phyloP scores from a whole-genome alignment of 2,329 filamentous ascomycete genomes.

The Trichoderma breve region DNA sequence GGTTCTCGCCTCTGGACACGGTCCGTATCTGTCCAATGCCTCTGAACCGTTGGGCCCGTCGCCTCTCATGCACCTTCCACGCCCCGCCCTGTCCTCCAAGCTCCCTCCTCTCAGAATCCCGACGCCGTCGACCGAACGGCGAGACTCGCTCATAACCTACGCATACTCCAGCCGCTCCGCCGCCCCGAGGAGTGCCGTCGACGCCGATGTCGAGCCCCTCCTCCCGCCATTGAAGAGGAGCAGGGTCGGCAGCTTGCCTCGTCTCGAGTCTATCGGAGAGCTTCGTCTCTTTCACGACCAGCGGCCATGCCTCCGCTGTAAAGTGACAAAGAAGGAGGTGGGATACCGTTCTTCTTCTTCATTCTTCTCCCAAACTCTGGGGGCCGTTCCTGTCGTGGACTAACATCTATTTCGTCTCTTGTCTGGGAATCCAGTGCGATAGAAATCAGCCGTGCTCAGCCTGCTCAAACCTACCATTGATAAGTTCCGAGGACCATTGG shows the following conservation, averaged over 20 bases:
- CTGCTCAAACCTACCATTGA: slow-evolving; percentile 41
- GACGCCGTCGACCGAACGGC: slow-evolving; percentile 30
- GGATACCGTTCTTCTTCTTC: slow-evolving; percentile 21
- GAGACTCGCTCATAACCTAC: slow-evolving; percentile 28
- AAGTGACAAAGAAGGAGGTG: slow-evolving; percentile 47
- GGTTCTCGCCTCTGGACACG: neutral
- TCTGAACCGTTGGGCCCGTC: slow-evolving; percentile 13
- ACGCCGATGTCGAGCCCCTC: slow-evolving; percentile 50
- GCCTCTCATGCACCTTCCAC: slow-evolving; percentile 42
- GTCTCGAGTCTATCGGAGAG: slow-evolving; percentile 57
- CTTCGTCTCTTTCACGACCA: slow-evolving; percentile 49
- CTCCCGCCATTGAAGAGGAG: slow-evolving; percentile 56
- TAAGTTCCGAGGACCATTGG: slow-evolving; percentile 47
- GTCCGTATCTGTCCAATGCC: slow-evolving; percentile 13
- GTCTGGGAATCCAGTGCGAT: slow-evolving; percentile 45
- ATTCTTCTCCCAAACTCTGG: neutral
- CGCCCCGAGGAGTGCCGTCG: slow-evolving; percentile 40
- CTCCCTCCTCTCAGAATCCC: slow-evolving; percentile 32
- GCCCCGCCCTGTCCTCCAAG: slow-evolving; percentile 30
- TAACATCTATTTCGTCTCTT: neutral
- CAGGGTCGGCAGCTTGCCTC: slow-evolving; percentile 48
- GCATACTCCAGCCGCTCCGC: slow-evolving; percentile 40
- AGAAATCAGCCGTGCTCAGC: slow-evolving; percentile 48
- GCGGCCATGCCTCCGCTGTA: slow-evolving; percentile 53
- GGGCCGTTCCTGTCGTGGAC: neutral